Evolutionary conservation across 768 basidiomycete genomes (phyloP).

Genomic region (Naematelia aurantialba): DNA sequence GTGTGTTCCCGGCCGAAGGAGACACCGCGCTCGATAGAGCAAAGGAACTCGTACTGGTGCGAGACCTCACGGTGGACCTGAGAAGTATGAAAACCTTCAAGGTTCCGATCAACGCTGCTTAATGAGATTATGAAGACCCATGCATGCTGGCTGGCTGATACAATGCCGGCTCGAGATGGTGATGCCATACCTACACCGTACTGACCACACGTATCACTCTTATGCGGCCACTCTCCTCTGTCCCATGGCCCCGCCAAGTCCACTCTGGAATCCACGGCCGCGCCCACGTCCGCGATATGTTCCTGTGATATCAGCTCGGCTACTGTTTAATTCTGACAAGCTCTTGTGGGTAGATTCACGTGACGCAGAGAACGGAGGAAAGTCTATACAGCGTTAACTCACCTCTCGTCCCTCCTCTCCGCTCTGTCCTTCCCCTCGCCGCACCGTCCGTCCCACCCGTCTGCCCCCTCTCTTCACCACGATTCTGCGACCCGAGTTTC

Average conservation of each 20-base stretch:
- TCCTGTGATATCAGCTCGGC: not conserved
- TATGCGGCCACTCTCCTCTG: conserved; percentile 26
- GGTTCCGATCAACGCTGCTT: too few relatives aligned
- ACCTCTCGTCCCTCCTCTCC: conserved; percentile 54
- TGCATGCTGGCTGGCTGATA: not conserved
- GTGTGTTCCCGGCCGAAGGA: too few relatives aligned
- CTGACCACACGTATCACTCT: too few relatives aligned
- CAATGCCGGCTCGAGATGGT: not conserved
- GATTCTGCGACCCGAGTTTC: conserved; percentile 66
- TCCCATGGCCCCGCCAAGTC: conserved; percentile 30
- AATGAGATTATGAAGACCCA: too few relatives aligned
- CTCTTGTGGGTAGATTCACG: not conserved
- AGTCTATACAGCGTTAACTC: conserved; percentile 4
- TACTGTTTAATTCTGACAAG: not conserved
- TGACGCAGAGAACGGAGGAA: not conserved
- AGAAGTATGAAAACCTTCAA: too few relatives aligned
- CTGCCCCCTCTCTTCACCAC: conserved; percentile 57
- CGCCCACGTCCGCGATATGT: conserved; percentile 26
- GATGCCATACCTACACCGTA: too few relatives aligned
- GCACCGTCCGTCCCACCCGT: conserved; percentile 14
- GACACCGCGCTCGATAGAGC: too few relatives aligned
- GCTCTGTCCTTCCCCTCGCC: conserved; percentile 52
- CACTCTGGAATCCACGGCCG: conserved; percentile 44
- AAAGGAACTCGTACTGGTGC: too few relatives aligned
- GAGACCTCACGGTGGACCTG: too few relatives aligned